Evolutionary conservation across 2,329 filamentous ascomycete species (phyloP).

Genomic region (Talaromyces sp.): DNA sequence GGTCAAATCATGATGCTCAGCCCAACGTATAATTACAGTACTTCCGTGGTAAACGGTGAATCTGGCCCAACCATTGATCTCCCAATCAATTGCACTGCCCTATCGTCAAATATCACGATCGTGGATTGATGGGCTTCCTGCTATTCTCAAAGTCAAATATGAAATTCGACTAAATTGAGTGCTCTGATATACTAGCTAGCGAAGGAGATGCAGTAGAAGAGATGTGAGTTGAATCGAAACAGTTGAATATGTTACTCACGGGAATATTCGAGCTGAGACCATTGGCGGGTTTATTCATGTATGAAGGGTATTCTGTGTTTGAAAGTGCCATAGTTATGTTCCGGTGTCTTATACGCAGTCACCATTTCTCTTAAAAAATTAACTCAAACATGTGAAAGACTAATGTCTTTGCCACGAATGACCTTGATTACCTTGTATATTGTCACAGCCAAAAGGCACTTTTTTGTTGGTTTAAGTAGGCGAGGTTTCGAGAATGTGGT

Average conservation of each 20-base stretch:
- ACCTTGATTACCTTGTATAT: not conserved
- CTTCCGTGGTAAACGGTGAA: not conserved
- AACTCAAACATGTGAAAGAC: too few relatives aligned
- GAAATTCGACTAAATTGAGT: not conserved
- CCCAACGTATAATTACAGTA: conserved; percentile 15
- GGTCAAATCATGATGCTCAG: conserved; percentile 17
- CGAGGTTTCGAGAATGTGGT: not conserved
- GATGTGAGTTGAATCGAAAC: not conserved
- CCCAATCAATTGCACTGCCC: not conserved
- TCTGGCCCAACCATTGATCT: not conserved
- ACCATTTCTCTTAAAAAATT: too few relatives aligned
- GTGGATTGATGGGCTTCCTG: not conserved
- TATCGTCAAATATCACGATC: not conserved
- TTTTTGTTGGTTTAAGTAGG: not conserved
- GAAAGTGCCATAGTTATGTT: not conserved
- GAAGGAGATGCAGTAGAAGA: not conserved
- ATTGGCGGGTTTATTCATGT: not conserved
- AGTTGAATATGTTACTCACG: not conserved
- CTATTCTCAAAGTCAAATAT: not conserved
- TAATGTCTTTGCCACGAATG: too few relatives aligned
- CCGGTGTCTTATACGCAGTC: too few relatives aligned
- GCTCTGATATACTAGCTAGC: not conserved
- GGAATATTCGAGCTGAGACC: not conserved
- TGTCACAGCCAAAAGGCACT: not conserved
- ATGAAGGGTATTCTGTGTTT: not conserved